These are phyloP conservation scores for Acanthamoeba culbertsoni DNA, from an alignment of 208 protist species.

Conservation along the genomic window DNA sequence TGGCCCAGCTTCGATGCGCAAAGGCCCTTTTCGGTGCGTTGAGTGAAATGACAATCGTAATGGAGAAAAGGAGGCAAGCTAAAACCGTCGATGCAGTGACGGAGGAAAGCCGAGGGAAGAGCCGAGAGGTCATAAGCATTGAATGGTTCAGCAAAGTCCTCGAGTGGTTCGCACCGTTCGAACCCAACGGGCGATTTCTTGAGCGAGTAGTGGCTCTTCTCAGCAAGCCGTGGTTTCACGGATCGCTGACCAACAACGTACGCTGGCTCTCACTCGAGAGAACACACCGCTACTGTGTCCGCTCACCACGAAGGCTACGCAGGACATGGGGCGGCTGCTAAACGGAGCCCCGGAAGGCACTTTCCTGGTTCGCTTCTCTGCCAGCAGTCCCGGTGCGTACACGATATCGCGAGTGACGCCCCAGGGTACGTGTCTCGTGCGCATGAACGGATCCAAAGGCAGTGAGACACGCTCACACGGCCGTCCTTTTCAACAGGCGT, in stretches of 20 bases:
- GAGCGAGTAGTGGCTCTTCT: neutral
- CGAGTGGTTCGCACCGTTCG: constrained; percentile 39
- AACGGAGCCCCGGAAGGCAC: constrained; percentile 44
- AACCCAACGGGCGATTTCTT: neutral
- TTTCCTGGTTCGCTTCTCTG: constrained; percentile 76
- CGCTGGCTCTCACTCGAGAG: neutral
- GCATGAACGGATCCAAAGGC: no score
- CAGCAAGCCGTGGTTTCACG: neutral
- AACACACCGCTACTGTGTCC: neutral
- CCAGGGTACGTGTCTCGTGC: neutral
- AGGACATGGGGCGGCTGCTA: neutral
- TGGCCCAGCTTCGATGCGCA: neutral
- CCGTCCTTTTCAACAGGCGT: no score
- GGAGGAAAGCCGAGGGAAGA: constrained; percentile 1
- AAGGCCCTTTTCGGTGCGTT: constrained; percentile 16
- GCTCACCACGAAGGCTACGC: neutral
- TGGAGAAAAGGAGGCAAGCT: no score
- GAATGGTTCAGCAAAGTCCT: constrained; percentile 30
- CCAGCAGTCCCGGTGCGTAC: constrained; percentile 65
- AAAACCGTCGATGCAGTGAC: neutral
- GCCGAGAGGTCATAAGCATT: constrained; percentile 19
- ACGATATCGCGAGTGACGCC: constrained; percentile 74
- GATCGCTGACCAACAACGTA: neutral
- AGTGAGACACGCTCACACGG: no score
- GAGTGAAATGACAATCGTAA: no score